A percentile compares a stretch with the other conserved stretches of the same genome.
These are phyloP conservation scores for Aspergillus taichungensis DNA, from an alignment of 495 filamentous ascomycete species.

Conservation along the genomic window DNA sequence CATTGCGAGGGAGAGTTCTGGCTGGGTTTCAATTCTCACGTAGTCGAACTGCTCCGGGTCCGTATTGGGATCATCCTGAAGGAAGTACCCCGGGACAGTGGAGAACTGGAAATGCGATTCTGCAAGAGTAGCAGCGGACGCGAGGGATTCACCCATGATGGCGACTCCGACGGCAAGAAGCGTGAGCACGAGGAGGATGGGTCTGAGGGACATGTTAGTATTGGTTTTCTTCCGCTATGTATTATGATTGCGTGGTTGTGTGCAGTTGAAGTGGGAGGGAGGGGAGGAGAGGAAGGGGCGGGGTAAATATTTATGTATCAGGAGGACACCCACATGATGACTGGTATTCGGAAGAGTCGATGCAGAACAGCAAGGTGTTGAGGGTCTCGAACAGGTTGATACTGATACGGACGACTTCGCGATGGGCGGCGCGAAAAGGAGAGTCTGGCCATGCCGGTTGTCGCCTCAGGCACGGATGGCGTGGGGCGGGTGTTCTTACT, in stretches of 20 bases:
- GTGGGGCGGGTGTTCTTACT: no score
- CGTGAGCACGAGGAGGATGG: constrained; percentile 3
- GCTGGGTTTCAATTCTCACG: constrained; percentile 34
- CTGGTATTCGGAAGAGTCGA: background rate
- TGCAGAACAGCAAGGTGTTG: background rate
- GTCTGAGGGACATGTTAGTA: background rate
- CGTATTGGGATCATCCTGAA: constrained; percentile 60
- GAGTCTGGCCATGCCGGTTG: no score
- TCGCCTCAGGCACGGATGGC: no score
- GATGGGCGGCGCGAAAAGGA: no score
- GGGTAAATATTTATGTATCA: no score
- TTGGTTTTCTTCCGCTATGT: no score
- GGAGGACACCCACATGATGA: background rate
- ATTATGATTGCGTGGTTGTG: no score
- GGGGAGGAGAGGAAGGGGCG: no score
- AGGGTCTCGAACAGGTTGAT: no score
- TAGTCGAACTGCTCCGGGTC: constrained; percentile 61
- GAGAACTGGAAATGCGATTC: constrained; percentile 20
- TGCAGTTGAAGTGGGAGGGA: no score
- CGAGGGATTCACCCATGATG: constrained; percentile 2
- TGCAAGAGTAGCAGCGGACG: background rate
- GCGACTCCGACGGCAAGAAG: background rate
- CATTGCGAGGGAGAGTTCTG: background rate
- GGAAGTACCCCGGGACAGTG: constrained; percentile 60
- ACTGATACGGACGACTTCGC: no score